Base-by-base conservation (phyloP, 352 stramenopile genomes). In the Saprolegnia diclina region DNA sequence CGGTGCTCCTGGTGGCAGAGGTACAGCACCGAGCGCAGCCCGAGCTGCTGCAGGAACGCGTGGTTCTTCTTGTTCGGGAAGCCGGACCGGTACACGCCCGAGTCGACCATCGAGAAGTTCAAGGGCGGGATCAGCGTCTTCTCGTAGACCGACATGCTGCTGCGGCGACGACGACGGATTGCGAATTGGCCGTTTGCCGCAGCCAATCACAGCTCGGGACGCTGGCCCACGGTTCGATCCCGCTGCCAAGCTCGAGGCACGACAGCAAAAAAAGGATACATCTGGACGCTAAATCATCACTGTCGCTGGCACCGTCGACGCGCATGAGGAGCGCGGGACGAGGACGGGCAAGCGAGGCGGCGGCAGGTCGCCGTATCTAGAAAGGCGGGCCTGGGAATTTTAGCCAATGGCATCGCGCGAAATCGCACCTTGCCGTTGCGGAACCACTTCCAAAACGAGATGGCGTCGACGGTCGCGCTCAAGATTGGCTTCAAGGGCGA, bases 21-120 rank as follows among this genome's bases (percentile, higher is more conserved):
- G 73, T 78, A 94, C 80, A 96, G 73, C 24, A 96, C 85, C 24
- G 86, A 93, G 68, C 91, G 90, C 54, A 96, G 76, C 3, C 84
- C 85, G 13, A 96, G 76, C 71, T 92, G 77, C 77, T 92, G 82
- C 21, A 96, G 74, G 67, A 96, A 96, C 18, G 81, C 76, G 64
- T 94, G 83, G 68, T 96, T 95, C 71, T 95, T 95, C 65, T 78
- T 79, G 76, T 94, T 94, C 9, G 88, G 88, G 69, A 94, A 95
- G 4, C 86, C 85, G 0, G 84, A 94, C 66, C 88, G 83, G 75
- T 96, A 96, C 54, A 96, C 85, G 56, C 87, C 88, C 32, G 82
- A 88, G 52, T 87, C 82, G 61, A 96, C 87, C 83, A 94, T 93
- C 53, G 85, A 92, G 73, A 95, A 96, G 73, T 96, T 96, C 64